phyloP scores from a whole-genome alignment of 768 basidiomycete genomes.

The Phylloporus sp. region DNA sequence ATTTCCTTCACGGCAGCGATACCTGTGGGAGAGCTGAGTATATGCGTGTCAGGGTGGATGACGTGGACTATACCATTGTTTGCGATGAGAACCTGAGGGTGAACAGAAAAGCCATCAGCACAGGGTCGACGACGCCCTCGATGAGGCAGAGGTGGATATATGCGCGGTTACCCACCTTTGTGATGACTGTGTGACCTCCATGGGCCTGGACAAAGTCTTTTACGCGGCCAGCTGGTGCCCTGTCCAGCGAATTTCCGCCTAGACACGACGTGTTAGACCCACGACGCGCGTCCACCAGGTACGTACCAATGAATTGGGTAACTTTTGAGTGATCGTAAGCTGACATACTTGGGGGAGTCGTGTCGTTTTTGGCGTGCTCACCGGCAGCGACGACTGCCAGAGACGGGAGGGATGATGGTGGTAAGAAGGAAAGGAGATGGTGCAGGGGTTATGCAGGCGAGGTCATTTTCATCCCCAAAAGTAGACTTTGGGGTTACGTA shows the following conservation, averaged over 20 bases:
- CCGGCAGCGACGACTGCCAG: conserved; percentile 7
- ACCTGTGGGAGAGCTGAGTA: conserved; percentile 46
- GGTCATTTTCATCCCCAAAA: conserved; percentile 32
- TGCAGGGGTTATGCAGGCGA: not conserved
- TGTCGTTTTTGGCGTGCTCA: conserved; percentile 4
- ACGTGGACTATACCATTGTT: conserved; percentile 72
- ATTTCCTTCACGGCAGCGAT: conserved; percentile 99
- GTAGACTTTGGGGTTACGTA: conserved; percentile 32
- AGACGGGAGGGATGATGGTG: conserved; percentile 13
- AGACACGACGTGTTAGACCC: conserved; percentile 10
- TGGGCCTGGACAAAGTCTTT: conserved; percentile 87
- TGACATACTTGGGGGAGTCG: conserved; percentile 22
- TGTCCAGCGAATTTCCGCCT: conserved; percentile 94
- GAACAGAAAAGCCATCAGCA: conserved; percentile 6
- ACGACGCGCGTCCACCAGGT: conserved; percentile 4
- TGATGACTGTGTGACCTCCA: conserved; percentile 98
- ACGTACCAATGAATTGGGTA: conserved; percentile 59
- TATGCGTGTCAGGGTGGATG: conserved; percentile 8
- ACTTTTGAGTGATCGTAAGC: conserved; percentile 57
- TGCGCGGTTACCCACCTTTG: conserved; percentile 64
- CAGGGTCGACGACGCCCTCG: not conserved
- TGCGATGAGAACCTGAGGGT: conserved; percentile 85
- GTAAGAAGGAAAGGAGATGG: conserved; percentile 15
- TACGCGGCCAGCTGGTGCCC: conserved; percentile 72
- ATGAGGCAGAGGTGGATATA: conserved; percentile 13